phyloP scores from a whole-genome alignment of 176 grass and related monocot genomes.

The Tillandsia fasciculata region DNA sequence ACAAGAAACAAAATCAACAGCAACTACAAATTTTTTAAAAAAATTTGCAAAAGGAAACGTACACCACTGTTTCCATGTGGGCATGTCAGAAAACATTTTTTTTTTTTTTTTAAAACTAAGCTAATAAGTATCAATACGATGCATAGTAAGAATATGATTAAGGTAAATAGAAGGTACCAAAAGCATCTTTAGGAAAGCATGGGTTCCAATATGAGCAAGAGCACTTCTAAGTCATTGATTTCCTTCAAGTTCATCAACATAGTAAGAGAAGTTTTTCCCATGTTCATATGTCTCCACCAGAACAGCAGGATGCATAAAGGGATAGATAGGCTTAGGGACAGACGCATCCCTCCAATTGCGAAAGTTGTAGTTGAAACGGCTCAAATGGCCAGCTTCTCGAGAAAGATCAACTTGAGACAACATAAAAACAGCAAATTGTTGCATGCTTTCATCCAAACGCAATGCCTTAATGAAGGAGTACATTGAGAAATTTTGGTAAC shows the following conservation, averaged over 20 bases:
- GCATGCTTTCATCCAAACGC: conserved; percentile 85
- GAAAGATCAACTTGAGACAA: conserved; percentile 99
- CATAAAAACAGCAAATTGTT: conserved; percentile 99
- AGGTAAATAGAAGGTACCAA: conserved; percentile 47
- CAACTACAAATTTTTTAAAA: too few relatives aligned
- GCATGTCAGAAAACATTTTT: neutral
- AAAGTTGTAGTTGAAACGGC: conserved; percentile 97
- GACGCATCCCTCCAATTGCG: conserved; percentile 87
- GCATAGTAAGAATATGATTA: neutral
- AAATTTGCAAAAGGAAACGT: too few relatives aligned
- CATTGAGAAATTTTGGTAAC: conserved; percentile 71
- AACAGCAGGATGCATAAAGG: conserved; percentile 94
- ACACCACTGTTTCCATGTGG: too few relatives aligned
- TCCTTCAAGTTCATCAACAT: conserved; percentile 85
- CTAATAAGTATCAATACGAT: neutral
- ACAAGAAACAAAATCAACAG: too few relatives aligned
- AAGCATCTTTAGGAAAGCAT: conserved; percentile 94
- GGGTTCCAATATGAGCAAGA: conserved; percentile 92
- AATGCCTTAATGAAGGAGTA: conserved; percentile 67
- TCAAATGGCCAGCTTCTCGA: conserved; percentile 91
- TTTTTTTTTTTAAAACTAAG: neutral
- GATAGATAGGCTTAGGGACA: conserved; percentile 86
- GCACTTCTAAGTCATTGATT: conserved; percentile 76
- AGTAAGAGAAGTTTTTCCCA: conserved; percentile 71
- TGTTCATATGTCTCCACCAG: conserved; percentile 92